phyloP scores from a whole-genome alignment of 2,329 filamentous ascomycete genomes.

The Hortaea werneckii region DNA sequence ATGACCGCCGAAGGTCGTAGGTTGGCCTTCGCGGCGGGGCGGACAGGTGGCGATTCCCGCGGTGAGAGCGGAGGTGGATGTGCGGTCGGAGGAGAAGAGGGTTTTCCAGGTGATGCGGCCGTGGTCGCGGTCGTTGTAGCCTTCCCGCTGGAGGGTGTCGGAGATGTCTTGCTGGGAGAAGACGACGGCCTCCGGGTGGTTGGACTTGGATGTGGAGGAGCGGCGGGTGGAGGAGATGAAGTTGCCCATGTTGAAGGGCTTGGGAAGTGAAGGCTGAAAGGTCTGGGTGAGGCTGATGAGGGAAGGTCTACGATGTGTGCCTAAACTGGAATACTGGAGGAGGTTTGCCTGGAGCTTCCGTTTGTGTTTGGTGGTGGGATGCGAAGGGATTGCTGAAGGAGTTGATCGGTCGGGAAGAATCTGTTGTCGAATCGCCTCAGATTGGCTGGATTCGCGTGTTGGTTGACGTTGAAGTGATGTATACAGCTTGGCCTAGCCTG shows the following conservation, averaged over 20 bases:
- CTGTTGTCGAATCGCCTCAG: too few species aligned
- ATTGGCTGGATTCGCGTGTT: too few species aligned
- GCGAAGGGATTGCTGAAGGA: too few species aligned
- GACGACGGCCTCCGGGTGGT: background rate
- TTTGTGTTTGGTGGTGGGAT: too few species aligned
- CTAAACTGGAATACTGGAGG: too few species aligned
- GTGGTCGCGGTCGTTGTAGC: conserved; percentile 1
- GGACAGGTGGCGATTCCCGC: conserved; percentile 30
- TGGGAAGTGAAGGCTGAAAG: background rate
- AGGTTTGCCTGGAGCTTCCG: too few species aligned
- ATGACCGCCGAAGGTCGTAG: conserved; percentile 19
- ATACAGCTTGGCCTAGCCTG: too few species aligned
- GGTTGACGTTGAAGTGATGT: too few species aligned
- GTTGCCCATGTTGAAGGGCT: background rate
- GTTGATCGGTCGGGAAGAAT: too few species aligned
- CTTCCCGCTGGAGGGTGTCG: background rate
- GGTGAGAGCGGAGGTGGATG: conserved; percentile 27
- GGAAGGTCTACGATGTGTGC: too few species aligned
- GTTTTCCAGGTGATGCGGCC: conserved; percentile 32
- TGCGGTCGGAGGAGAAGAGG: conserved; percentile 27
- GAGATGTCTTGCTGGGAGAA: background rate
- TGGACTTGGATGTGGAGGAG: background rate
- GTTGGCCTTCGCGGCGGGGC: conserved; percentile 3
- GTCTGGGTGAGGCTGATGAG: too few species aligned
- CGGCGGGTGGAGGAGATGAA: background rate